Percentiles rank a stretch among this genome's conserved stretches.
phyloP scores from a whole-genome alignment of 1,139 yeast genomes.

The Geotrichum australiense region DNA sequence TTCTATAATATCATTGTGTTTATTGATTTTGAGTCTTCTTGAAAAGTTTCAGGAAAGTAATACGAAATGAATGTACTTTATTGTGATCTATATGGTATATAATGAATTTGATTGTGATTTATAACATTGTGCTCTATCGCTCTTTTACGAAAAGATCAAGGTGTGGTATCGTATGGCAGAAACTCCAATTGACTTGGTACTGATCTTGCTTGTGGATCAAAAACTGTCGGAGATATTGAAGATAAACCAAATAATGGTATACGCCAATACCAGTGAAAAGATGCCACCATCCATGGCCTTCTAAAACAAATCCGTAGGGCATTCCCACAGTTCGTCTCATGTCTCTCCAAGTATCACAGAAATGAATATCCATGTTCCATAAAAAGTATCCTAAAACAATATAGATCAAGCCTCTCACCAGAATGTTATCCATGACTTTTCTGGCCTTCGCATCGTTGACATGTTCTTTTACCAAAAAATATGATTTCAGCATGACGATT shows the following conservation, averaged over 20 bases:
- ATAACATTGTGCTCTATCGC: too few species aligned
- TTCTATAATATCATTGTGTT: too few species aligned
- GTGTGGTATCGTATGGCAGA: conserved; percentile 41
- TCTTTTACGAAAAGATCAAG: too few species aligned
- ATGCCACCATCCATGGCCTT: conserved; percentile 99
- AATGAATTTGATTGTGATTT: too few species aligned
- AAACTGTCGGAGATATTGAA: conserved; percentile 62
- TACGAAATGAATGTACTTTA: too few species aligned
- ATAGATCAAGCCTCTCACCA: conserved; percentile 53
- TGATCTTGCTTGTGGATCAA: conserved; percentile 44
- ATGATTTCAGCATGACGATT: conserved; percentile 52
- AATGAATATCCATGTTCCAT: conserved; percentile 82
- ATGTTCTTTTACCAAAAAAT: conserved; percentile 43
- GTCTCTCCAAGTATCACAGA: conserved; percentile 58
- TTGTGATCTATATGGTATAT: too few species aligned
- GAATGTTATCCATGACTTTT: conserved; percentile 45
- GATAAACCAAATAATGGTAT: conserved; percentile 52
- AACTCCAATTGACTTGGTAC: conserved; percentile 48
- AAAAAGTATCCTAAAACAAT: conserved; percentile 68
- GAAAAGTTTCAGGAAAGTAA: too few species aligned
- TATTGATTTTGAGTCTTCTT: too few species aligned
- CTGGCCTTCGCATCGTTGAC: conserved; percentile 46
- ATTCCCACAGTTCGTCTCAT: conserved; percentile 67
- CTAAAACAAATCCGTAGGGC: conserved; percentile 82
- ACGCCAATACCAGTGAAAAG: conserved; percentile 77